Evolutionary conservation across 2,329 filamentous ascomycete species (phyloP).

Genomic region (Microsporum audouinii): DNA sequence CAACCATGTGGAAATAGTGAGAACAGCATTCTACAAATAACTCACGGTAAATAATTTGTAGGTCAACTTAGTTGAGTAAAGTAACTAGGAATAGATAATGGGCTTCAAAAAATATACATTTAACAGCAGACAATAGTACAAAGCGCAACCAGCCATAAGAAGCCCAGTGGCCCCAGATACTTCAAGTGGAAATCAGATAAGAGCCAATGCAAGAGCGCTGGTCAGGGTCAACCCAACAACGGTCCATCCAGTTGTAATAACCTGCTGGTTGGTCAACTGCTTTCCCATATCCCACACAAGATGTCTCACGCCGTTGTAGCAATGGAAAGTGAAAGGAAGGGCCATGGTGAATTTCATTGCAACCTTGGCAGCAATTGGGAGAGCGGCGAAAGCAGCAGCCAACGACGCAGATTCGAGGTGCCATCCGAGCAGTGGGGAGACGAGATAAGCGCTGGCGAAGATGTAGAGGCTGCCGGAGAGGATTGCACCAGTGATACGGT

Average conservation of each 20-base stretch:
- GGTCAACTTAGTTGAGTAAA: not conserved
- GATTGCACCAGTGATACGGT: constrained; percentile 70
- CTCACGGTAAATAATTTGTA: not conserved
- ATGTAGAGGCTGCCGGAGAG: constrained; percentile 66
- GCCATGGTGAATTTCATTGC: constrained; percentile 48
- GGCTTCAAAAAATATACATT: constrained; percentile 5
- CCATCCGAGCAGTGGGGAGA: constrained; percentile 62
- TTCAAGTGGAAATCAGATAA: constrained; percentile 25
- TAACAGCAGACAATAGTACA: constrained; percentile 7
- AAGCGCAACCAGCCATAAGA: not conserved
- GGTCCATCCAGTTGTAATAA: constrained; percentile 54
- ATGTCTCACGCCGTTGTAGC: constrained; percentile 59
- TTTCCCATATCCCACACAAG: constrained; percentile 57
- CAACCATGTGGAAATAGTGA: too few relatives aligned
- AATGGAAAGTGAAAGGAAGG: constrained; percentile 57
- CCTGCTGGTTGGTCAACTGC: constrained; percentile 51
- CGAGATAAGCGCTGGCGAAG: constrained; percentile 71
- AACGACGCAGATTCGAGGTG: constrained; percentile 54
- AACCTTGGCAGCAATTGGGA: constrained; percentile 50
- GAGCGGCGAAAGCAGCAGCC: constrained; percentile 52
- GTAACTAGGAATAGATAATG: not conserved
- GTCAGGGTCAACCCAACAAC: constrained; percentile 47
- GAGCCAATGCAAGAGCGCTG: constrained; percentile 39
- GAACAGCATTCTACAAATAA: not conserved
- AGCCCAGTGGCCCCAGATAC: not conserved